Evolutionary conservation across 306 rosid genomes (phyloP).

Genomic region (Citrullus colocynthis): DNA sequence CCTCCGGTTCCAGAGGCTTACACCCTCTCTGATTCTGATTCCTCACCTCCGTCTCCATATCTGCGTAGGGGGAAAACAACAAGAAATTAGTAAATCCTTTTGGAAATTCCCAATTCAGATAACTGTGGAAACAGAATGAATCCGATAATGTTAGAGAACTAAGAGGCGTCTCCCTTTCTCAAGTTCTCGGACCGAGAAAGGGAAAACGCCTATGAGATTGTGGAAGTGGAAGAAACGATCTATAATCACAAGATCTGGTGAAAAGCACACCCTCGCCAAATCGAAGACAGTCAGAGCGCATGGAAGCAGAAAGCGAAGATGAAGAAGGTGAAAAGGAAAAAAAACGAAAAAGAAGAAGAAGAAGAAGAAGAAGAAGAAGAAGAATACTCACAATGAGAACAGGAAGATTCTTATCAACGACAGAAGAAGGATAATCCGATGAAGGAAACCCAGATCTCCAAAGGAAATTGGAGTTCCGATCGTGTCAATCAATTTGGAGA

Average conservation of each 20-base stretch:
- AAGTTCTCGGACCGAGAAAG: not conserved
- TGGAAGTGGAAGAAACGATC: not conserved
- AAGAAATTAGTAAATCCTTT: not conserved
- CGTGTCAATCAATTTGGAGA: not conserved
- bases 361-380: constrained; percentile 5
- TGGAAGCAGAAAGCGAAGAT: constrained; percentile 6
- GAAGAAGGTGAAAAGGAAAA: not conserved
- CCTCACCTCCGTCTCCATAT: constrained; percentile 59
- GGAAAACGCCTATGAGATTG: not conserved
- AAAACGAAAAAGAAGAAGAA: not conserved
- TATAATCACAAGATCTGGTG: constrained; percentile 35
- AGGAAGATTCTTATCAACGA: not conserved
- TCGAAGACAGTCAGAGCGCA: not conserved
- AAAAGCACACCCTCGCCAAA: not conserved
- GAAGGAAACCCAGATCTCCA: constrained; percentile 22
- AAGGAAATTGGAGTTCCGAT: constrained; percentile 4
- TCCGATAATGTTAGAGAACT: not conserved
- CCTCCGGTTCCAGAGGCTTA: constrained; percentile 41
- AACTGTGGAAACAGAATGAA: not conserved
- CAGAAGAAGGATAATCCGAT: not conserved
- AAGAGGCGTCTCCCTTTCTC: not conserved
- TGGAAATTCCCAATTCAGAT: constrained; percentile 5
- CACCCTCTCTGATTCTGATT: constrained; percentile 40
- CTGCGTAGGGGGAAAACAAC: constrained; percentile 9
- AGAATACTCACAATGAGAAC: constrained; percentile 24